These are phyloP conservation scores for Fomitopsis serialis DNA, from an alignment of 768 basidiomycete species.

Conservation along the genomic window DNA sequence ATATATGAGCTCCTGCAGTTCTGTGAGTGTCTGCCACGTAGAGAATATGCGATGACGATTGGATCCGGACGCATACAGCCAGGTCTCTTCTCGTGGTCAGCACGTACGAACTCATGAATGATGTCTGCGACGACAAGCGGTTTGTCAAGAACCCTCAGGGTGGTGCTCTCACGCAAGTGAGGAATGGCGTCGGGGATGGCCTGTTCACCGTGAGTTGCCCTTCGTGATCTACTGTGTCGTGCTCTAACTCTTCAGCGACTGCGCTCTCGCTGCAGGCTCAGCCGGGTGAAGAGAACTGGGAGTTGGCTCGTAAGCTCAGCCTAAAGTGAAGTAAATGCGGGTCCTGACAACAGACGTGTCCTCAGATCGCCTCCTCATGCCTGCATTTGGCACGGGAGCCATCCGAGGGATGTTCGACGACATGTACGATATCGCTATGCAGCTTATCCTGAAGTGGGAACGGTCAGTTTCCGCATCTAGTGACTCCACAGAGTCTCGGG, in stretches of 20 bases:
- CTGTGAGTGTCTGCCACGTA: constrained; percentile 18
- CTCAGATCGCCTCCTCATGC: constrained; percentile 34
- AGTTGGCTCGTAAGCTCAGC: constrained; percentile 32
- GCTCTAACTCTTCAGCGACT: background rate
- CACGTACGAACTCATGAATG: constrained; percentile 33
- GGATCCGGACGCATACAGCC: constrained; percentile 14
- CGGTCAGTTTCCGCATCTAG: constrained; percentile 17
- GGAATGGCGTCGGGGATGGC: constrained; percentile 36
- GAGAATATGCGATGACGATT: background rate
- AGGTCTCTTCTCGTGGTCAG: constrained; percentile 25
- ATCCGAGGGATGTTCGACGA: constrained; percentile 43
- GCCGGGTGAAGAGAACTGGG: constrained; percentile 41
- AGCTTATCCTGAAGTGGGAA: constrained; percentile 41
- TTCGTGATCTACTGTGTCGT: background rate
- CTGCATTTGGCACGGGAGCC: constrained; percentile 36
- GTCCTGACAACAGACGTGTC: background rate
- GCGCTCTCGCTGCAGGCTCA: too few species aligned
- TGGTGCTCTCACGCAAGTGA: constrained; percentile 29
- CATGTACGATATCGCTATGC: constrained; percentile 40
- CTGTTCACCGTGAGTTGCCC: constrained; percentile 30
- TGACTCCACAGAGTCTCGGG: background rate
- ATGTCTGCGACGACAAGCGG: constrained; percentile 36
- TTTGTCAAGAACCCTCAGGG: constrained; percentile 36
- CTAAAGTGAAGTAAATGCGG: background rate
- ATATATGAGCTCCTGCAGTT: constrained; percentile 34